Base-by-base conservation (phyloP, 768 basidiomycete genomes). In the Candolleomyces efflorescens region DNA sequence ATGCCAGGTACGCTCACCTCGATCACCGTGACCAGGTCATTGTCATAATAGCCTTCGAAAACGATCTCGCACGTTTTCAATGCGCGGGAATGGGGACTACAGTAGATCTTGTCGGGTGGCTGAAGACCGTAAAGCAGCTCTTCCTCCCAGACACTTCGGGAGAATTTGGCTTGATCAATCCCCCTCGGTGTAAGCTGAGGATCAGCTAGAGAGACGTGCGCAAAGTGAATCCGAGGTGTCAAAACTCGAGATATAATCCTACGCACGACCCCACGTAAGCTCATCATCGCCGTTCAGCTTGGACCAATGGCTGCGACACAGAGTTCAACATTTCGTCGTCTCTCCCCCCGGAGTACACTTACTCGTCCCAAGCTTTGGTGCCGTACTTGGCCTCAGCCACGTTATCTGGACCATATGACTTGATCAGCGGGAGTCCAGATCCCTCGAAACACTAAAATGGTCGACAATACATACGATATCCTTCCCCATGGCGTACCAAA, bases 181-280 rank as follows among this genome's bases (percentile, higher is more conserved):
- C 89, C 89, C 3, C 80, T 59, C 0, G 68, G 66, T 0, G 89
- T 91, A 23, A 91, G 78, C 26, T 79, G 71, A 7, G 89, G 81
- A 65, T 90, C 88, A 24, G 89, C 86, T 86, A 60, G 18, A 53
- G 12, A 52, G 9, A 47, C 45, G 17, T 18, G 38, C 49, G 47
- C 26, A 11, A 32, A 39, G 9, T 13, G 24, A 15, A 38, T 58
- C 2, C 24, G 13, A n/a, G 50, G 39, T 15, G 9, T 20, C 18
- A 10, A 23, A 15, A 17, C 17, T n/a, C 32, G 37, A 23, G 32
- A 24, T 12, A 15, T n/a, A 45, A 32, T 49, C 27, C 26, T 17
- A 80, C 87, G 62, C 63, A 87, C 87, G 89, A 24, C 90, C 90
- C 90, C 90, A 92, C 1, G 70, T 71, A 3, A 89, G 69, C 53